Evolutionary conservation across 2,329 filamentous ascomycete species (phyloP), one percentile per base, ranked within the genome.

Genomic region (Neonectria punicea): DNA sequence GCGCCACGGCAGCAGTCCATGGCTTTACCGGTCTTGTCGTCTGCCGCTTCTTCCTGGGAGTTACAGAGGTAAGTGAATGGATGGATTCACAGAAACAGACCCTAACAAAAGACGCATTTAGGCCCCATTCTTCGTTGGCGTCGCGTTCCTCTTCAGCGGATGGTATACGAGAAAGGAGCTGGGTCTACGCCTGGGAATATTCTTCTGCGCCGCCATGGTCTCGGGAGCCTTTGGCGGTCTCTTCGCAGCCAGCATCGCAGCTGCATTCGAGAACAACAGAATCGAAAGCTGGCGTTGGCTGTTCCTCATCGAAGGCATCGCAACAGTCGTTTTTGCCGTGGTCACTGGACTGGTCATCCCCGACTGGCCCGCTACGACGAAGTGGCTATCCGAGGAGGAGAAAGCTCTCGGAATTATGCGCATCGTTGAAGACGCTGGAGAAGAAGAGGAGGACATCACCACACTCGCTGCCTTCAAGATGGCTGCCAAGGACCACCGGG

Each of bases 151-250:
- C 2, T 63, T 76, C 11, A 69, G 67, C n/a, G 69, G 67, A 13
- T 78, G 75, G 74, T 77, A 77, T 32, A 68, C 73, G 1, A 69
- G 69, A n/a, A 67, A 76, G 49, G 71, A 76, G 53, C 65, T 70
- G 0, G 70, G 72, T 53, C 49, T 69, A 7, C 72, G 75, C 2
- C 67, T 76, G 16, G 74, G 75, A 11, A 66, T 80, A 7, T 76
- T 80, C 50, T 81, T 78, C 58, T 75, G 70, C 20, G 74, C 77
- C 2, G 76, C 75, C 4, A 74, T 76, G 36, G 61, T 78, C 2
- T 75, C 76, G 0, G 82, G 82, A 9, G 82, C 81, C 9, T 84
- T 84, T 64, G 80, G 78, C 0, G 83, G 83, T 1, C 76, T 84
- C 5, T 73, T 84, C 1, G 82, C 82, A 0, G 80, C 76, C 58